Base-by-base conservation (phyloP, 2,329 filamentous ascomycete genomes). In the Cryphonectria parasitica region DNA sequence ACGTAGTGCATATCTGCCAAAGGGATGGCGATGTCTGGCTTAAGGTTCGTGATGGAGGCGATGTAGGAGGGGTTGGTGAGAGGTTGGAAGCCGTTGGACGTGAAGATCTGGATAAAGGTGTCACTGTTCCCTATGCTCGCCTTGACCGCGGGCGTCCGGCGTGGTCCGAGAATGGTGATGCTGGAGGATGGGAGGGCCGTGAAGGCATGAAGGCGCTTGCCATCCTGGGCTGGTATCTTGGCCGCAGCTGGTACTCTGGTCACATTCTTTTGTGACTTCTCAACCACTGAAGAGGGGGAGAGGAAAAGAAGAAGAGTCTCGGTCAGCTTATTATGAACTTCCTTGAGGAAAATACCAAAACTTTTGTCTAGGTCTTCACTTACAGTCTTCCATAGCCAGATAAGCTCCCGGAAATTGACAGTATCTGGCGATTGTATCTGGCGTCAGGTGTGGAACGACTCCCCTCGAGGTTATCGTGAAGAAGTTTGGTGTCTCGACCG, bases 361-460 rank as follows among this genome's bases (percentile, higher is more conserved):
- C 8, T 11, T n/a, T 15, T 2, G 25, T 1, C 10, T n/a, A 5
- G 19, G 36, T 19, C 13, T 66, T 7, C 3, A 81, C 92, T 81
- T 86, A 98, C 96, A 98, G 80, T 99, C 96, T 84, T 99, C 96
- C 39, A 98, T 83, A 0, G 92, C 93, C 77, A 96, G 84, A 78
- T 97, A 97, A 3, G 93, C 85, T 36, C 92, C 92, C 39, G 84
- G 83, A 71, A 97, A 84, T 6, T 86, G 79, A 0, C 90, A 90
- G 76, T 91, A 85, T 69, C 89, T 90, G 56, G 82, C 79, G 74
- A 96, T 84, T 72, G 92, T 92, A 83, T 99, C 96, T 54, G 94
- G 95, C 3, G 95, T 92, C 74, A 99, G 82, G 82, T 99, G 96
- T 66, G 96, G 94, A 49, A 98, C 84, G 1, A 88, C 89, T 31